phyloP scores from a whole-genome alignment of 306 rosid species.

The Sindora glabra region DNA sequence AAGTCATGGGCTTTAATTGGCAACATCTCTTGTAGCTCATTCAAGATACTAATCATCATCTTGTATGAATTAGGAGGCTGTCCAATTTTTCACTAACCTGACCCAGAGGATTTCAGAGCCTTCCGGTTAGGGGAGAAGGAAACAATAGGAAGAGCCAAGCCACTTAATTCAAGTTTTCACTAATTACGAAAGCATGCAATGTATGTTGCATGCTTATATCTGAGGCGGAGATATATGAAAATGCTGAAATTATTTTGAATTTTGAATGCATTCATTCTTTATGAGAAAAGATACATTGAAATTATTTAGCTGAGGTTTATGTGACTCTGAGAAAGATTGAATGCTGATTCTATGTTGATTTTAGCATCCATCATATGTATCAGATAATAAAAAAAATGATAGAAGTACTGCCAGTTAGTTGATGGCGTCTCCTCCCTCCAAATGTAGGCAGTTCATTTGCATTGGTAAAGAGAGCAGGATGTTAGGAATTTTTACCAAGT shows the following conservation, averaged over 20 bases:
- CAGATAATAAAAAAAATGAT: background rate
- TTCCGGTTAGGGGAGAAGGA: background rate
- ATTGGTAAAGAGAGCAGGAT: too few relatives aligned
- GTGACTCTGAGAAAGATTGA: too few relatives aligned
- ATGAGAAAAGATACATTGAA: background rate
- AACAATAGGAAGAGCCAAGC: too few relatives aligned
- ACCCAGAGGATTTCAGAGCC: background rate
- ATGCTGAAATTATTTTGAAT: background rate
- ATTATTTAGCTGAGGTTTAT: background rate
- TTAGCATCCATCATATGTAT: background rate
- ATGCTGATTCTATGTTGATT: too few relatives aligned
- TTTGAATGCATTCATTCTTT: background rate
- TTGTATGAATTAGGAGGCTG: background rate
- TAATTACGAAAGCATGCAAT: background rate
- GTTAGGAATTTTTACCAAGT: too few relatives aligned
- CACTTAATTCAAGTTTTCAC: too few relatives aligned
- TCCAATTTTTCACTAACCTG: background rate
- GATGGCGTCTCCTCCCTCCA: too few relatives aligned
- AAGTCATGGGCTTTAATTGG: background rate
- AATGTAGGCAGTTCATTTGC: too few relatives aligned
- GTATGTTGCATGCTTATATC: background rate
- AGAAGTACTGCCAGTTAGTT: too few relatives aligned
- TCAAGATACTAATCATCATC: background rate
- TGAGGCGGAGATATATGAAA: constrained; percentile 5
- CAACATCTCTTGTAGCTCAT: background rate